Conservation (phyloP, 2,329 filamentous ascomycete species). For the Dothistroma septosporum region DNA sequence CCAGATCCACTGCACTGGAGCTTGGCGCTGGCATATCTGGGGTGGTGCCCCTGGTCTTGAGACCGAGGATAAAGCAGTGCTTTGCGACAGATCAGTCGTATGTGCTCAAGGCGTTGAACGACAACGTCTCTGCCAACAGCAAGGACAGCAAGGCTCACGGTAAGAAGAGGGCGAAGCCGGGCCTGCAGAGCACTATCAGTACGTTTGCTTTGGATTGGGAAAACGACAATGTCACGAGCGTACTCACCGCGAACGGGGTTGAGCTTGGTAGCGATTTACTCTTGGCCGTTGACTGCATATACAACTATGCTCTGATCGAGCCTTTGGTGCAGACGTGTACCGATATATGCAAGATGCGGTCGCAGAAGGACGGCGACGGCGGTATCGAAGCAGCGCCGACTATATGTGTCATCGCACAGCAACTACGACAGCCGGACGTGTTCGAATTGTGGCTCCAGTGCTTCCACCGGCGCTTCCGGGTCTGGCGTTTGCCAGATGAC, state of each 20-base stretch:
- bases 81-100: constrained; percentile 86
- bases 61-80: constrained; percentile 59
- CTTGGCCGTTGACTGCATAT: constrained; percentile 89
- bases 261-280: constrained; percentile 49
- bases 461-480: constrained; percentile 63
- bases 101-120: constrained; percentile 68
- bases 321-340: constrained; percentile 73
- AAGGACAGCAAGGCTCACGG: not conserved
- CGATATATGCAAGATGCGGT: constrained; percentile 64
- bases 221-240: constrained; percentile 42
- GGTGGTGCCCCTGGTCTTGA: constrained; percentile 67
- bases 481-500: constrained; percentile 70
- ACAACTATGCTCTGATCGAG: constrained; percentile 79
- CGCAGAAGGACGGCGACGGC: constrained; percentile 1
- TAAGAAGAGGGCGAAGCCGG: constrained; percentile 2
- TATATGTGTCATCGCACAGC: constrained; percentile 79
- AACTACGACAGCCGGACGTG: constrained; percentile 78
- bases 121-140: constrained; percentile 67
- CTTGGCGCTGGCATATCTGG: constrained; percentile 86
- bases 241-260: constrained; percentile 49
- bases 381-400: constrained; percentile 46
- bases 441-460: constrained; percentile 75
- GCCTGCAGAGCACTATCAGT: constrained; percentile 18
- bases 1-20: constrained; percentile 64
- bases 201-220: constrained; percentile 73